A percentile compares a stretch with the other conserved stretches of the same genome.
These are phyloP conservation scores for Urochloa ruziziensis DNA, from an alignment of 176 grass and related monocot genomes.

Conservation along the genomic window DNA sequence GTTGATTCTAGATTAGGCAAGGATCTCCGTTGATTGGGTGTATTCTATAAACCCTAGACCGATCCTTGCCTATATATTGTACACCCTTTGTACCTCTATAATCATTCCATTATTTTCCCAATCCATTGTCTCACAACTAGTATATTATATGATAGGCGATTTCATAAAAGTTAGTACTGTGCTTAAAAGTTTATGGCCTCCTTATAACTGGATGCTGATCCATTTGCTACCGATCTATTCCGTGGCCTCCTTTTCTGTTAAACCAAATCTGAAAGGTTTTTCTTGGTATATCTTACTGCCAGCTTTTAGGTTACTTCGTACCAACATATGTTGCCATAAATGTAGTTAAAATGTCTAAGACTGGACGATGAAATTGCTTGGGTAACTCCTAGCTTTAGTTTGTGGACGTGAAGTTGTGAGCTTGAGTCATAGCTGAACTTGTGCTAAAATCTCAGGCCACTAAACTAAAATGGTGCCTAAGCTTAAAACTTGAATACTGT, in stretches of 20 bases:
- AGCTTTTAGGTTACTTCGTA: neutral
- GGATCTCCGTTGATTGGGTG: no score
- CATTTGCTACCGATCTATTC: neutral
- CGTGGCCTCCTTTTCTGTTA: neutral
- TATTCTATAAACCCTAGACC: no score
- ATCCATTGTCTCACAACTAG: no score
- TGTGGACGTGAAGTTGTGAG: neutral
- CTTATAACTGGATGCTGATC: conserved; percentile 6
- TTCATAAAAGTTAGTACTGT: neutral
- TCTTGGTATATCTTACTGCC: neutral
- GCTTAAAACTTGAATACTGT: neutral
- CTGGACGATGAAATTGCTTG: neutral
- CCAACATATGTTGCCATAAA: neutral
- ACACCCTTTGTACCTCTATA: no score
- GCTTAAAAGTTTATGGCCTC: neutral
- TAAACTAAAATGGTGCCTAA: neutral
- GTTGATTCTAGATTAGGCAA: no score
- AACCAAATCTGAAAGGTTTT: neutral
- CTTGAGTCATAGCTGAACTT: neutral
- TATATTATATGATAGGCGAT: neutral
- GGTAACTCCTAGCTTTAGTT: neutral
- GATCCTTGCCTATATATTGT: no score
- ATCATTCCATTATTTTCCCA: no score
- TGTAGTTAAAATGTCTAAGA: neutral
- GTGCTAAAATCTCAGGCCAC: neutral